Evolutionary conservation across 208 protist genomes (phyloP).

Genomic region (Crithidia fasciculata): DNA sequence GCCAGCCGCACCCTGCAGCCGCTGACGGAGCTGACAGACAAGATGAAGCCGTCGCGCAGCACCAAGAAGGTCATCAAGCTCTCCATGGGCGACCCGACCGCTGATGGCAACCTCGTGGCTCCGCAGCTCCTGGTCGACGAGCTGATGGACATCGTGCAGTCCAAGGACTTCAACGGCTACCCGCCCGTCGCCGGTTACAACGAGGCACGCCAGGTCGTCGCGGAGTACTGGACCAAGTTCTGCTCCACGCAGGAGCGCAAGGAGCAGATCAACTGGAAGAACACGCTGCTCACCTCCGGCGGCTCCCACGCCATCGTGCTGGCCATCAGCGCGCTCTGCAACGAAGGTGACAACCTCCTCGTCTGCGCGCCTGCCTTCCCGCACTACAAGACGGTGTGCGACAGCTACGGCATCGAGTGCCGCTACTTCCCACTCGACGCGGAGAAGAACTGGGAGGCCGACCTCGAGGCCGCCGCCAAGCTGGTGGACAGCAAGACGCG

Average conservation of each 20-base stretch:
- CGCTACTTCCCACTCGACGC: constrained; percentile 81
- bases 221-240: constrained; percentile 48
- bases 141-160: constrained; percentile 58
- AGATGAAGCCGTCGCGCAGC: constrained; percentile 72
- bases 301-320: constrained; percentile 91
- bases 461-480: constrained; percentile 71
- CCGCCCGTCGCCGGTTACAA: constrained; percentile 48
- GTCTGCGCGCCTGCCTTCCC: constrained; percentile 91
- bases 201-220: constrained; percentile 54
- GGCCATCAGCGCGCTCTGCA: constrained; percentile 70
- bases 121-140: constrained; percentile 46
- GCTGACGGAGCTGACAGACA: constrained; percentile 83
- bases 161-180: constrained; percentile 72
- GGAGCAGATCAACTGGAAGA: constrained; percentile 40
- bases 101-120: constrained; percentile 76
- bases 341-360: constrained; percentile 91
- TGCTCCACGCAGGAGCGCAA: constrained; percentile 32
- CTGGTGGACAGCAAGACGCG: constrained; percentile 83
- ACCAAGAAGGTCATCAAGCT: constrained; percentile 48
- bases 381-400: constrained; percentile 91
- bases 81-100: constrained; percentile 82
- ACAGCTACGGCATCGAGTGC: constrained; percentile 72
- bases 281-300: constrained; percentile 82
- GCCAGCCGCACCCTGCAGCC: constrained; percentile 78
- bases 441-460: constrained; percentile 87